Conservation (phyloP, 768 basidiomycete genomes). For the Lentinus brumalis region DNA sequence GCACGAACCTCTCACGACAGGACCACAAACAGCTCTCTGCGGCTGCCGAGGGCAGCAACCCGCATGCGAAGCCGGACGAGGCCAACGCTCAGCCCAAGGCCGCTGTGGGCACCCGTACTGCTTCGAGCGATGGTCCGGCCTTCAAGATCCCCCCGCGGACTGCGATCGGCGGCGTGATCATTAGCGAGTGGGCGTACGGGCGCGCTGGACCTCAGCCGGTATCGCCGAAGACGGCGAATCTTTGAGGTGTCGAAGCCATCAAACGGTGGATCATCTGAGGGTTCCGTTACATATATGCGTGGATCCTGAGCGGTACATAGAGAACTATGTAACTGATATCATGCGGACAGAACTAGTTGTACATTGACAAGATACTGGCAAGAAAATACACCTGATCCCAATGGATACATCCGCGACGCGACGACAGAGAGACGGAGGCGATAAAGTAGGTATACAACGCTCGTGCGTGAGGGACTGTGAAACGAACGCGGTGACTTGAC, state of each 20-base stretch:
- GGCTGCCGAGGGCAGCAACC: slow-evolving; percentile 22
- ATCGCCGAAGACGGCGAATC: slow-evolving; percentile 7
- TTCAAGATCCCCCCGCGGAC: slow-evolving; percentile 77
- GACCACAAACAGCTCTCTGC: slow-evolving; percentile 55
- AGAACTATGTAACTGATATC: neutral
- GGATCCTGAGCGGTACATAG: neutral
- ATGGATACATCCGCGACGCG: neutral
- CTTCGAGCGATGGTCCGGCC: slow-evolving; percentile 28
- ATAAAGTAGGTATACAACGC: neutral
- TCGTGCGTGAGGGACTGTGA: neutral
- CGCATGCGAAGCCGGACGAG: slow-evolving; percentile 25
- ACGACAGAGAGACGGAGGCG: neutral
- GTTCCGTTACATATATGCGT: neutral
- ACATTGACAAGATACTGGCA: neutral
- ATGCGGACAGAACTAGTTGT: neutral
- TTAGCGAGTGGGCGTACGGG: slow-evolving; percentile 77
- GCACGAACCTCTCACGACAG: slow-evolving; percentile 47
- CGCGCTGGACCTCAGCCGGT: slow-evolving; percentile 39
- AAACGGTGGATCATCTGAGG: neutral
- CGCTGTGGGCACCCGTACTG: slow-evolving; percentile 24
- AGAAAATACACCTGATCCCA: no score
- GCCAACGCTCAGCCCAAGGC: slow-evolving; percentile 25
- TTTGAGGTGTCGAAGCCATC: neutral
- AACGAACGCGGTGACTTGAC: neutral
- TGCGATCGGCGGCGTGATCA: slow-evolving; percentile 84